Evolutionary conservation across 148 eudicot genomes (phyloP), one percentile per base, ranked within the genome.

Genomic region (Camellia granthamiana): DNA sequence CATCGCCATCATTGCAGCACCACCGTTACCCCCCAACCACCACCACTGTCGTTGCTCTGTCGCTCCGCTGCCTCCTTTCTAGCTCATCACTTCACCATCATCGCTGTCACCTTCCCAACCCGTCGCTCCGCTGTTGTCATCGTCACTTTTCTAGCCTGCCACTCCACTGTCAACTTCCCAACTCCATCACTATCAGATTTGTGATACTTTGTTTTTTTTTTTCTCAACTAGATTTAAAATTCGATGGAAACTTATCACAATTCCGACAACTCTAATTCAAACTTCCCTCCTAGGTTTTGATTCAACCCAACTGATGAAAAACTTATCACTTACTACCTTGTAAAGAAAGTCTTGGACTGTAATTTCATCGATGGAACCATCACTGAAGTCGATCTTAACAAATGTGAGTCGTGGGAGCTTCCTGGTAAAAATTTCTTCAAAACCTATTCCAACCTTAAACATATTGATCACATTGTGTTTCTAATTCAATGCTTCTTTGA

Each of bases 271-370:
- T 83, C 42, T 64, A 93, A 92, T 11, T 56, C 83, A 0, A 84
- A 82, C 43, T 86, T 94, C 79, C 97, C 98, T 0, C 98, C 98
- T 12, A 97, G 98, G 13, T 95, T 90, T 74, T 59, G 97, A 56
- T 95, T 93, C 72, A 98, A 95, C 83, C 99, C 98, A 0, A 95
- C 99, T 18, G 99, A 95, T 61, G 99, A 95, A 78, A 98, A 95
- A 65, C 93, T 95, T 19, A 95, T 95, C 68, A 92, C 93, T 46
- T 93, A 87, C 73, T 95, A 95, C 72, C 92, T 95, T 2, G 89
- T 95, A 4, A 92, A 86, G 87, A 95, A 95, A 55, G 99, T 95
- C 15, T 86, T 95, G 41, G 97, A 95, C 81, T 65, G 84, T 76
- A 85, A 78, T 66, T 95, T 95, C 83, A 78, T 83, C 71, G 91